Conservation (phyloP, 2,329 filamentous ascomycete genomes). For the Trichoderma koningiopsis region DNA sequence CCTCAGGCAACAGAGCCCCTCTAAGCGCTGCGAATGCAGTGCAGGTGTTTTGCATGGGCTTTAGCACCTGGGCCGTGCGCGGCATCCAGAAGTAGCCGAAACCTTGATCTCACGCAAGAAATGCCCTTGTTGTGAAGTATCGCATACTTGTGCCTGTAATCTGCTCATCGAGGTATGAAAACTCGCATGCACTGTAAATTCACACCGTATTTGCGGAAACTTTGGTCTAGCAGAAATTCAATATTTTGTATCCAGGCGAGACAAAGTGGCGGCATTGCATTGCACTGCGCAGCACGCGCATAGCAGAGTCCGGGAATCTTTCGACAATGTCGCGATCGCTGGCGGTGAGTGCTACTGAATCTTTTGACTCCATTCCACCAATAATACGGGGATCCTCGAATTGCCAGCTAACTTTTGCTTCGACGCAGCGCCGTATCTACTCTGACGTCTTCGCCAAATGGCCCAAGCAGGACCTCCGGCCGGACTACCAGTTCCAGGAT, state of each 20-base stretch:
- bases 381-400: not conserved
- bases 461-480: slow-evolving; percentile 66
- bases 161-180: not conserved
- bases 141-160: not conserved
- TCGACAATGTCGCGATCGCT: slow-evolving; percentile 39
- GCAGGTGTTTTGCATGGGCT: slow-evolving; percentile 17
- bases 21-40: slow-evolving; percentile 8
- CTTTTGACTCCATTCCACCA: not conserved
- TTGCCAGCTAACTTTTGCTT: not conserved
- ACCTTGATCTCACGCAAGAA: not conserved
- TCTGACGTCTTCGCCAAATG: slow-evolving; percentile 52
- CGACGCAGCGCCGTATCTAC: slow-evolving; percentile 41
- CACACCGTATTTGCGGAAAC: not conserved
- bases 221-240: slow-evolving; percentile 19
- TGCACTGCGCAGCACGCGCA: slow-evolving; percentile 21
- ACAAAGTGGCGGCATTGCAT: slow-evolving; percentile 8
- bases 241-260: slow-evolving; percentile 13
- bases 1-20: slow-evolving; percentile 10
- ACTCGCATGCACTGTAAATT: not conserved
- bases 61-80: not conserved
- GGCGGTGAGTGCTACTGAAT: slow-evolving; percentile 32
- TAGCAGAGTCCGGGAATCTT: not conserved
- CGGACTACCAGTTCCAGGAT: slow-evolving; percentile 63
- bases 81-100: not conserved
- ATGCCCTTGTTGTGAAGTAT: rapidly evolving